Evolutionary conservation across 108 stramenopile genomes (phyloP).

Genomic region (Skeletonema marinoi): DNA sequence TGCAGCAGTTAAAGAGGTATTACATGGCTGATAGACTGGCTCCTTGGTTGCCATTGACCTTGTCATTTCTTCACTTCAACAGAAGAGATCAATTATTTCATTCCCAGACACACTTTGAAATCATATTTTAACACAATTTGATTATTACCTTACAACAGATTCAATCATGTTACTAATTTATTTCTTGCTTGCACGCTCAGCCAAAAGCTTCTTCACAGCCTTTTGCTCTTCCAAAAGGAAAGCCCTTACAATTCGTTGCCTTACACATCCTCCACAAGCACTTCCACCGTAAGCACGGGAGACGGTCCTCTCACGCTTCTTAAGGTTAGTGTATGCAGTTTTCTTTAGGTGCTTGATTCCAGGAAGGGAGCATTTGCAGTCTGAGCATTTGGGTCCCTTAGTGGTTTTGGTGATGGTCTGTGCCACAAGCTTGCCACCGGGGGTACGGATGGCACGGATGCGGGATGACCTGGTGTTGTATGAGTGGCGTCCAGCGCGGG

Average conservation of each 20-base stretch:
- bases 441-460: conserved; percentile 81
- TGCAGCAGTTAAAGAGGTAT: no score
- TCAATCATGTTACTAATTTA: conserved; percentile 25
- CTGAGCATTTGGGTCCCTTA: conserved; percentile 93
- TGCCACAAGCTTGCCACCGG: conserved; percentile 88
- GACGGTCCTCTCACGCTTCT: conserved; percentile 98
- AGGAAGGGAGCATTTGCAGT: conserved; percentile 83
- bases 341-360: conserved; percentile 89
- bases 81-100: no score
- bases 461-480: conserved; percentile 93
- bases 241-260: conserved; percentile 94
- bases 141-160: conserved; percentile 39
- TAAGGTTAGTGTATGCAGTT: conserved; percentile 68
- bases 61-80: no score
- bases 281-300: conserved; percentile 97
- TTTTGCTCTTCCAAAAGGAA: conserved; percentile 99
- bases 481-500: conserved; percentile 92
- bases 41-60: no score
- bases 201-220: conserved; percentile 98
- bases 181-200: conserved; percentile 76
- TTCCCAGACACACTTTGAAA: not conserved
- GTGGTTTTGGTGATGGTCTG: conserved; percentile 92
- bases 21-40: no score
- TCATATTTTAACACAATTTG: conserved; percentile 49
- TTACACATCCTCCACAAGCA: conserved; percentile 89